Evolutionary conservation across 2,329 filamentous ascomycete species (phyloP).

Genomic region (Colletotrichum noveboracense): DNA sequence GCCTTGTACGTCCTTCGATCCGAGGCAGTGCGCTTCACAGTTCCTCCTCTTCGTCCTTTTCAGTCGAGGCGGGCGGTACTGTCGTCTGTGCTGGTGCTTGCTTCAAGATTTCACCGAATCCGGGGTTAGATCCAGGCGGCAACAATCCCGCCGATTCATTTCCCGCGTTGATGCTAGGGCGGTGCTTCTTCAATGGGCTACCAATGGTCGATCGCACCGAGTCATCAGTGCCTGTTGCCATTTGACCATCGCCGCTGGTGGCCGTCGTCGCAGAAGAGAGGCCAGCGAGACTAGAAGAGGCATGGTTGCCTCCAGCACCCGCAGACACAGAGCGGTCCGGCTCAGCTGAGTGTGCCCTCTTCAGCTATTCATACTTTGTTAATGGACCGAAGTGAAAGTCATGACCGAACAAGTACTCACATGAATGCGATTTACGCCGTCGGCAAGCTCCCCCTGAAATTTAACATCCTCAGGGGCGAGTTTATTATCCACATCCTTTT

Average conservation of each 20-base stretch:
- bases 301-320: background rate
- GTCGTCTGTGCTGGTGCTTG: background rate
- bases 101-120: background rate
- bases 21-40: background rate
- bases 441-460: constrained; percentile 76
- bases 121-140: background rate
- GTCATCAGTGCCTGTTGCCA: background rate
- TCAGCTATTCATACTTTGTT: constrained; percentile 60
- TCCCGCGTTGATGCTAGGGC: constrained; percentile 13
- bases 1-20: background rate
- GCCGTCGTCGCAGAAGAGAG: background rate
- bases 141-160: background rate
- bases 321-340: constrained; percentile 51
- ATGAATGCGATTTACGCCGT: constrained; percentile 82
- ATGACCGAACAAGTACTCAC: constrained; percentile 49
- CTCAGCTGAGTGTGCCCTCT: constrained; percentile 79
- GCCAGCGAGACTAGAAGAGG: background rate
- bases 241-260: background rate
- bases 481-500: constrained; percentile 64
- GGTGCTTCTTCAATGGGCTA: constrained; percentile 22
- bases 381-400: background rate
- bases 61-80: background rate
- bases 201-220: constrained; percentile 13
- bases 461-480: constrained; percentile 74
- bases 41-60: constrained; percentile 15